Evolutionary conservation across 176 grass and related monocot genomes (phyloP), one percentile per base, ranked within the genome.

Genomic region (Metroxylon sagu): DNA sequence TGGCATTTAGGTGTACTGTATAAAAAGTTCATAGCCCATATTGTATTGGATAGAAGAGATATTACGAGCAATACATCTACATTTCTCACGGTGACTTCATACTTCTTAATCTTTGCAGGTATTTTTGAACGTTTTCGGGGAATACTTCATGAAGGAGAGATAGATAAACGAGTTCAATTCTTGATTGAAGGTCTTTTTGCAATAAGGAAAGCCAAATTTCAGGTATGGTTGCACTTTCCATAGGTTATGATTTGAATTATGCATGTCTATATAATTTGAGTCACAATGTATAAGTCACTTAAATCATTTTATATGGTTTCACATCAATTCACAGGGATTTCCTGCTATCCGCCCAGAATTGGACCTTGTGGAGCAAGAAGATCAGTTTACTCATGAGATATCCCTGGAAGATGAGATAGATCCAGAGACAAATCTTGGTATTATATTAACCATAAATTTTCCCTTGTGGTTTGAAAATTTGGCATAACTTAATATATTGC

Each of bases 61-160:
- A 35, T 7, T 35, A 5, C 31, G 8, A 35, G 6, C 31, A 35
- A 2, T 35, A 35, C 31, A 35, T 35, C 6, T 35, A 35, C 6
- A 35, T 35, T 35, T 35, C 31, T 35, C 31, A 35, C 8, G 31
- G 6, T 35, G 8, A 35, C 31, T 35, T 35, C 31, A 7, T 35
- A 35, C 31, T 35, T 35, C 31, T 35, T 35, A 7, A 35, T 35
- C 31, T 35, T 14, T 84, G 66, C 76, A 95, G 90, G 83, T 75
- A 90, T 97, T 76, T 97, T 97, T 80, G 92, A 97, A 80, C 75
- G 84, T 70, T 97, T 97, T 69, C 83, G 92, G 63, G 92, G 80
- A 15, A 97, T 97, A 59, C 80, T 97, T 76, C 92, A 91, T 72
- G 92, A 97, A 81, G 92, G 92, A 59, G 87, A 97, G 72, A 97